A percentile compares a stretch with the other conserved stretches of the same genome.
These are phyloP conservation scores for Brettanomyces bruxellensis DNA, from an alignment of 805 yeast genomes.

Conservation along the genomic window DNA sequence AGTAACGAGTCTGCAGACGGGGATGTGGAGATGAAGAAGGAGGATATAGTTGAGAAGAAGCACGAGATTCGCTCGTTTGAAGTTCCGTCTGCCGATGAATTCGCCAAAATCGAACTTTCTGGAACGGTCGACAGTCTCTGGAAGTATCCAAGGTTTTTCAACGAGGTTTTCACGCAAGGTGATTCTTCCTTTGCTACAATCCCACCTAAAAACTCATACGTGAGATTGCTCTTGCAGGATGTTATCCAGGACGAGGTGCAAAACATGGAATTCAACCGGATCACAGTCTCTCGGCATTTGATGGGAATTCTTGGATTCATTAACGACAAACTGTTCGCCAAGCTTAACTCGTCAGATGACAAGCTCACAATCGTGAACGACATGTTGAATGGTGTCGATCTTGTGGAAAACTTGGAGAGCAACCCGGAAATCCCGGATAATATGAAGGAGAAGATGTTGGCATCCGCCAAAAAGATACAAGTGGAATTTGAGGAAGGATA, in stretches of 20 bases:
- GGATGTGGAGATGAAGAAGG: constrained; percentile 1
- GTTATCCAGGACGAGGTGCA: constrained; percentile 65
- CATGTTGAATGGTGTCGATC: constrained; percentile 31
- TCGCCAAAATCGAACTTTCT: constrained; percentile 23
- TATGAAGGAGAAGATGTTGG: constrained; percentile 19
- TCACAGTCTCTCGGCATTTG: constrained; percentile 77
- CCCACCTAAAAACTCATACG: constrained; percentile 42
- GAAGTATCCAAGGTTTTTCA: constrained; percentile 50
- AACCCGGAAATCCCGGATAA: constrained; percentile 20
- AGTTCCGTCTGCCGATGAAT: constrained; percentile 28
- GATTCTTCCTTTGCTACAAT: constrained; percentile 51
- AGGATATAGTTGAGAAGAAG: not conserved
- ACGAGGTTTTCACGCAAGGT: constrained; percentile 49
- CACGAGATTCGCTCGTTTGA: constrained; percentile 17
- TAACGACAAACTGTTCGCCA: constrained; percentile 53
- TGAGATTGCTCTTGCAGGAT: constrained; percentile 64
- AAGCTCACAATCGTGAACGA: constrained; percentile 37
- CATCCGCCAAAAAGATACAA: constrained; percentile 27
- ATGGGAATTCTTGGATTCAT: constrained; percentile 67
- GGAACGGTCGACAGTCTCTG: constrained; percentile 60
- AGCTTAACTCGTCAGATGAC: constrained; percentile 72
- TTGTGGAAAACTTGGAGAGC: constrained; percentile 18
- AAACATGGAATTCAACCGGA: constrained; percentile 80
- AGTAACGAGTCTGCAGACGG: constrained; percentile 1
- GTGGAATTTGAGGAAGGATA: constrained; percentile 30